phyloP scores from a whole-genome alignment of 2,329 filamentous ascomycete species.

The Pseudogymnoascus sp. region DNA sequence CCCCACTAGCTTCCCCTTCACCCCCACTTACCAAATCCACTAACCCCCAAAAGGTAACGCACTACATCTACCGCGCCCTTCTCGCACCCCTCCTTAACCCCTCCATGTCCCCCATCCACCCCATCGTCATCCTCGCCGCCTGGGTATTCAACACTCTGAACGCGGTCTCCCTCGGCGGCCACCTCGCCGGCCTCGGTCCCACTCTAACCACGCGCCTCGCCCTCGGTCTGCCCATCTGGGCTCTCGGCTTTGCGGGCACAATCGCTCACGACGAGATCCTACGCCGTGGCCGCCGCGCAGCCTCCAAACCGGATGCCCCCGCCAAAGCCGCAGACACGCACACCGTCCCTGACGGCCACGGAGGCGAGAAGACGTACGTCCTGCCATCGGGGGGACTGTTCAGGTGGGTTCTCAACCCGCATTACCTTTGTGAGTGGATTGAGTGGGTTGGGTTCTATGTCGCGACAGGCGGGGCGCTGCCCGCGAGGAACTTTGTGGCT shows the following conservation, averaged over 20 bases:
- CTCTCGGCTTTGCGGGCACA: conserved; percentile 68
- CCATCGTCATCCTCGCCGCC: conserved; percentile 57
- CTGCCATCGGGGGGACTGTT: conserved; percentile 82
- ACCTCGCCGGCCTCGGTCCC: conserved; percentile 70
- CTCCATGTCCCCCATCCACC: conserved; percentile 85
- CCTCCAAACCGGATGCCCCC: conserved; percentile 37
- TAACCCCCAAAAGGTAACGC: conserved; percentile 49
- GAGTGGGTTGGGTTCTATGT: conserved; percentile 92
- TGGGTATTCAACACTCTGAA: conserved; percentile 74
- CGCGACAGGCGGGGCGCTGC: conserved; percentile 57
- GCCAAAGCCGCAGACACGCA: conserved; percentile 41
- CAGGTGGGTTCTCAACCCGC: conserved; percentile 74
- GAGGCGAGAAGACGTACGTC: conserved; percentile 76
- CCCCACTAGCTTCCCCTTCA: neutral
- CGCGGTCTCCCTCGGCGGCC: conserved; percentile 68
- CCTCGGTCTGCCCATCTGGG: conserved; percentile 68
- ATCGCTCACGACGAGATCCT: conserved; percentile 87
- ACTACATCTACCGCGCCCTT: conserved; percentile 87
- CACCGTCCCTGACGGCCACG: conserved; percentile 28
- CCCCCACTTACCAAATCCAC: neutral
- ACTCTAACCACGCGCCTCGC: conserved; percentile 45
- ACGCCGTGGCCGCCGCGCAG: conserved; percentile 72
- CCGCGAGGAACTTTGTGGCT: conserved; percentile 72
- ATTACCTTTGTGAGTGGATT: conserved; percentile 95
- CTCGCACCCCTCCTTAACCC: conserved; percentile 77